Evolutionary conservation across 202 grass and related monocot species (phyloP).

Genomic region (Tripidium arundinaceum): DNA sequence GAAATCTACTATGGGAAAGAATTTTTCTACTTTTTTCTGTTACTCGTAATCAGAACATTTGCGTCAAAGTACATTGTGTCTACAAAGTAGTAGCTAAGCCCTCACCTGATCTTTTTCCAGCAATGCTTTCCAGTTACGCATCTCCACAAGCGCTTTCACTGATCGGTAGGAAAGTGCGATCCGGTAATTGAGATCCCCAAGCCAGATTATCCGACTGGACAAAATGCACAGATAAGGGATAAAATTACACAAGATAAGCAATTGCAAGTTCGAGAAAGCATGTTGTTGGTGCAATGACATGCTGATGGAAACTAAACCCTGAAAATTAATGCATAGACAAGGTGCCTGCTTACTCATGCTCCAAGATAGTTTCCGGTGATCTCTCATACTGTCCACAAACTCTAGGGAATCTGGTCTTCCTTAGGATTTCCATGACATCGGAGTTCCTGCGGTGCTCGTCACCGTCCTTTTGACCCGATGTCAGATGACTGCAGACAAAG

Average conservation of each 20-base stretch:
- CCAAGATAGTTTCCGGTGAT: constrained; percentile 75
- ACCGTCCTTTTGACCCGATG: constrained; percentile 86
- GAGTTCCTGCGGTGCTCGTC: constrained; percentile 77
- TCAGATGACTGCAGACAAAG: constrained; percentile 96
- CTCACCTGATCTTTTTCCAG: constrained; percentile 92
- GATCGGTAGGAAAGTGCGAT: constrained; percentile 88
- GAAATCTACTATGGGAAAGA: constrained; percentile 34
- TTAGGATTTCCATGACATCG: constrained; percentile 79
- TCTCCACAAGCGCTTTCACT: constrained; percentile 88
- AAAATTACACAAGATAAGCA: background rate
- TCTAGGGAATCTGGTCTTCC: constrained; percentile 77
- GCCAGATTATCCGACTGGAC: constrained; percentile 78
- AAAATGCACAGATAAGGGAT: background rate
- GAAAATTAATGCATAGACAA: background rate
- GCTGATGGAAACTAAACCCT: background rate
- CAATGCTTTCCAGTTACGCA: constrained; percentile 94
- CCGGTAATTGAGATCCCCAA: constrained; percentile 85
- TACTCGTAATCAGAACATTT: background rate
- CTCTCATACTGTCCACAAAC: constrained; percentile 67
- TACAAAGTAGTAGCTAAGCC: constrained; percentile 7
- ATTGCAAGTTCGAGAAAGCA: background rate
- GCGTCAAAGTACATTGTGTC: background rate
- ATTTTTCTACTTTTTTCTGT: constrained; percentile 6
- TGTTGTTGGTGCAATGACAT: background rate
- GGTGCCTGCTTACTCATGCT: constrained; percentile 67